Conservation (phyloP, 2,329 filamentous ascomycete species). For the Alternaria metachromatica region DNA sequence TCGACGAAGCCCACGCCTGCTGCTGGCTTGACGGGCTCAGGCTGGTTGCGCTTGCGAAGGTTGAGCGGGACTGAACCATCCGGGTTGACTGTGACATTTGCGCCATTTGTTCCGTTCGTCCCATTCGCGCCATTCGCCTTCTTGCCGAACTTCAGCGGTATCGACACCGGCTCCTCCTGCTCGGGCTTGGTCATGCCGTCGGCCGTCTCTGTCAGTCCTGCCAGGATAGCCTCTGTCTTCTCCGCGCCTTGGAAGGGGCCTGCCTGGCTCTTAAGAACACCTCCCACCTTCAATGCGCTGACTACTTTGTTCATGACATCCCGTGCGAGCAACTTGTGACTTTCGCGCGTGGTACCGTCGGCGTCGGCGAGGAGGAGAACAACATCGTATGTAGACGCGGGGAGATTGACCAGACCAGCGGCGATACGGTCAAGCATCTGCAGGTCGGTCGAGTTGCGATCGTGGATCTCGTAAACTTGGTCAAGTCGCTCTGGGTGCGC, state of each 20-base stretch:
- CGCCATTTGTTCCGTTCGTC: constrained; percentile 30
- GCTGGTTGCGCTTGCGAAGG: constrained; percentile 52
- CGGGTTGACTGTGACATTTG: constrained; percentile 31
- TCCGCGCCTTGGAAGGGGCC: constrained; percentile 63
- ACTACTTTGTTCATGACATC: constrained; percentile 73
- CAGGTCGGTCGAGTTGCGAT: constrained; percentile 80
- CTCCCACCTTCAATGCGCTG: constrained; percentile 73
- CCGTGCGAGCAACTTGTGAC: constrained; percentile 68
- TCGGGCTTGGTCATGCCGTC: constrained; percentile 78
- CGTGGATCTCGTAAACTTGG: constrained; percentile 72
- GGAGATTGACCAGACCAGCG: constrained; percentile 79
- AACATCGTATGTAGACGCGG: constrained; percentile 78
- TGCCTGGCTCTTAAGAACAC: constrained; percentile 72
- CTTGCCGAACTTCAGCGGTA: constrained; percentile 69
- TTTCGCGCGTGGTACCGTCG: constrained; percentile 68
- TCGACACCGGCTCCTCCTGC: constrained; percentile 62
- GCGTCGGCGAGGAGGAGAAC: constrained; percentile 84
- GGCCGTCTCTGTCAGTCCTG: constrained; percentile 71
- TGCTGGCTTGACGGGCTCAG: constrained; percentile 44
- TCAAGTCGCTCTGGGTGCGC: constrained; percentile 81
- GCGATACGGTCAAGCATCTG: constrained; percentile 97
- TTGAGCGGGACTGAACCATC: constrained; percentile 49
- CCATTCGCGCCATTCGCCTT: constrained; percentile 55
- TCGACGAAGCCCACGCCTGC: constrained; percentile 60
- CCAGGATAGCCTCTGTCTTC: constrained; percentile 80